These are phyloP conservation scores for Boletus sp. DNA, from an alignment of 768 basidiomycete species.

Conservation along the genomic window DNA sequence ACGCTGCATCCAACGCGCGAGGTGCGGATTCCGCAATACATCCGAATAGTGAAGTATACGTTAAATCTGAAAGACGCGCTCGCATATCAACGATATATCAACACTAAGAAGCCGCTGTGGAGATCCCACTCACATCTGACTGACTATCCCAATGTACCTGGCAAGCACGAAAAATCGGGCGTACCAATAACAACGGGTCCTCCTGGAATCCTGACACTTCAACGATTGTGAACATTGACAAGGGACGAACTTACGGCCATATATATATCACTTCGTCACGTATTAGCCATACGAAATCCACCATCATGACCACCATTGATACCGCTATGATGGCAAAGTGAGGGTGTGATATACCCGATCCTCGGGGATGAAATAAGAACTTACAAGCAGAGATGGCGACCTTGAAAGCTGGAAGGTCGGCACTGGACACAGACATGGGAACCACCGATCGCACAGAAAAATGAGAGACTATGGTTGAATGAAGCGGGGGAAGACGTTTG, in stretches of 20 bases:
- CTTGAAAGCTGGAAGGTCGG: not conserved
- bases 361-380: not conserved
- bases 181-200: conserved; percentile 2
- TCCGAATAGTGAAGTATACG: conserved; percentile 18
- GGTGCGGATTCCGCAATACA: conserved; percentile 11
- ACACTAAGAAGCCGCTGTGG: not conserved
- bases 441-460: not conserved
- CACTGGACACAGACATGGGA: not conserved
- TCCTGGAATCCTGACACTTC: conserved; percentile 1
- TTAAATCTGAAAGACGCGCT: conserved; percentile 17
- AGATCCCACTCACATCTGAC: conserved; percentile 17
- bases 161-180: conserved; percentile 9
- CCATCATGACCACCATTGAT: conserved; percentile 9
- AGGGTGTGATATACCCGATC: not conserved
- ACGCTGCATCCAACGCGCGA: conserved; percentile 5
- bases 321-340: not conserved
- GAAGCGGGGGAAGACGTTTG: not conserved
- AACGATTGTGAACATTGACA: not conserved
- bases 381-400: not conserved
- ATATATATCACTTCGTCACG: conserved; percentile 10
- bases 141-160: conserved; percentile 19
- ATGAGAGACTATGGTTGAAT: not conserved
- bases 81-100: too few species aligned
- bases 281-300: conserved; percentile 13
- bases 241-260: conserved; percentile 19